These are phyloP conservation scores for Colletotrichum sp. DNA, from an alignment of 2,329 filamentous ascomycete species.

Conservation along the genomic window DNA sequence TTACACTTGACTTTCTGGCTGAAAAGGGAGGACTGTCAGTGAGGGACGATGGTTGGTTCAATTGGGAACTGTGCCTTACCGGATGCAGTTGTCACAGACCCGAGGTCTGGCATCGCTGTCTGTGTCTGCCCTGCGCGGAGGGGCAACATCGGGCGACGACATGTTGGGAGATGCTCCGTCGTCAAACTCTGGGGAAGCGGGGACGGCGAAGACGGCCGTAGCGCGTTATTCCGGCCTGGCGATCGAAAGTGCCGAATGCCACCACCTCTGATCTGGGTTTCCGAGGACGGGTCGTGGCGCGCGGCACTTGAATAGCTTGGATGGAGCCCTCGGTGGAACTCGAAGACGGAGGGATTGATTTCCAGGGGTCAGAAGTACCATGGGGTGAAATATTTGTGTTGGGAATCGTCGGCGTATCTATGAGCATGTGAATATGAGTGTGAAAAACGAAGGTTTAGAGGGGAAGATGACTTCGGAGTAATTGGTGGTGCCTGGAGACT, in stretches of 20 bases:
- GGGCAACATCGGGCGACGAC: background rate
- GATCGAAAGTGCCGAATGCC: background rate
- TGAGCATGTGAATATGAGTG: background rate
- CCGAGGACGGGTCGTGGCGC: background rate
- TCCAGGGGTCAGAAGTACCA: background rate
- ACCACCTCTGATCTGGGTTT: background rate
- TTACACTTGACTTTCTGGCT: background rate
- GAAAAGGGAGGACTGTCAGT: background rate
- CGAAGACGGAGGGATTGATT: background rate
- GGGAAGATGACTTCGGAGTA: background rate
- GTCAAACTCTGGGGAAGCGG: background rate
- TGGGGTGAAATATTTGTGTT: background rate
- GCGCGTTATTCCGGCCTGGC: background rate
- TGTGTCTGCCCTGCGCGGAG: background rate
- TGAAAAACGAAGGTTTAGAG: background rate
- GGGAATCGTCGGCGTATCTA: background rate
- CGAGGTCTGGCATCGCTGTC: background rate
- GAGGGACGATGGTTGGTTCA: background rate
- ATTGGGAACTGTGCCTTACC: background rate
- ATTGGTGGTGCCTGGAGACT: background rate
- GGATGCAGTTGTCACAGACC: background rate
- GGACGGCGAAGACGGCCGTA: background rate
- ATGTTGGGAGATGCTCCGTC: background rate
- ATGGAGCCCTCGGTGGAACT: background rate
- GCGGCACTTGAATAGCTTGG: background rate